Percentiles rank a stretch among this genome's conserved stretches.
phyloP scores from a whole-genome alignment of 164 flowering plant species.

The Magnolia changhungtana region DNA sequence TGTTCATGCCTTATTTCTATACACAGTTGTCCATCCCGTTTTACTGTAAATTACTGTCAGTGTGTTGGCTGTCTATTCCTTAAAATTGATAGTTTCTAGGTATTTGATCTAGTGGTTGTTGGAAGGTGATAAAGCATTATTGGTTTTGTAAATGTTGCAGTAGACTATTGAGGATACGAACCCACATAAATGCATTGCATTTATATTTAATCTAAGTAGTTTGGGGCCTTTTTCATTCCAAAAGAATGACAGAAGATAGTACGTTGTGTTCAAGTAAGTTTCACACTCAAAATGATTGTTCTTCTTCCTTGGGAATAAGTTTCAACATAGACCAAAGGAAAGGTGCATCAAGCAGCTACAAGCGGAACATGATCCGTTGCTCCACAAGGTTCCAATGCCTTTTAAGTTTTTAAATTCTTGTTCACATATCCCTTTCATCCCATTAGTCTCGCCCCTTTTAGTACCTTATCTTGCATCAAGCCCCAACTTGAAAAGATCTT shows the following conservation, averaged over 20 bases:
- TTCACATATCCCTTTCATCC: too few relatives aligned
- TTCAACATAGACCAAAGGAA: background rate
- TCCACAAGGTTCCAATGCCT: background rate
- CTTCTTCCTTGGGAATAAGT: background rate
- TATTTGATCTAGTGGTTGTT: background rate
- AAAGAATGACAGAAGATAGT: too few relatives aligned
- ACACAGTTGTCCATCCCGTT: background rate
- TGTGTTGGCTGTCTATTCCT: too few relatives aligned
- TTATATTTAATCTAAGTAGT: too few relatives aligned
- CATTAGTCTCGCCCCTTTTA: too few relatives aligned
- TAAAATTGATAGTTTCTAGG: too few relatives aligned
- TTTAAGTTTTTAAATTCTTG: too few relatives aligned
- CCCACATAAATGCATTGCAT: background rate
- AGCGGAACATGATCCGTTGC: background rate
- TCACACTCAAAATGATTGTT: too few relatives aligned
- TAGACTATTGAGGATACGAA: background rate
- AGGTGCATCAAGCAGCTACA: background rate
- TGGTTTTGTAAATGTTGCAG: background rate
- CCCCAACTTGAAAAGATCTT: too few relatives aligned
- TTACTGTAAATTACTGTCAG: background rate
- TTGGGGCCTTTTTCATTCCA: too few relatives aligned
- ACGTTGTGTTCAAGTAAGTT: too few relatives aligned
- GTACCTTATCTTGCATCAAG: too few relatives aligned
- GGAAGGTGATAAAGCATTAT: background rate
- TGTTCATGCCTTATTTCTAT: background rate